Conservation (phyloP, 495 filamentous ascomycete species). For the Xylaria bambusicola region DNA sequence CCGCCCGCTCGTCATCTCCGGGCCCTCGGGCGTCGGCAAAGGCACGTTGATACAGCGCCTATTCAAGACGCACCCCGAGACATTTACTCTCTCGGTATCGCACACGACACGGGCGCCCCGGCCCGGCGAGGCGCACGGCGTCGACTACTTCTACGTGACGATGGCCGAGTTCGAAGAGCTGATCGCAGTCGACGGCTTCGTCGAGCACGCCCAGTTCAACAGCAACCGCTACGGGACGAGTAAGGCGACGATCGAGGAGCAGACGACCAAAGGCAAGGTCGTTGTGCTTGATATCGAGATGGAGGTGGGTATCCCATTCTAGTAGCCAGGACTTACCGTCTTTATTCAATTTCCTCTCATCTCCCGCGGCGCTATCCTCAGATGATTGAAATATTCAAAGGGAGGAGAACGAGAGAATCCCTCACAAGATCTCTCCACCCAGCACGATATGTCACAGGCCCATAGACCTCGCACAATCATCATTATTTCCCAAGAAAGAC, state of each 20-base stretch:
- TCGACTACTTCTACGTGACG: constrained; percentile 79
- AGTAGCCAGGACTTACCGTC: not conserved
- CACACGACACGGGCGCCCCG: constrained; percentile 84
- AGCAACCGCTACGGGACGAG: constrained; percentile 87
- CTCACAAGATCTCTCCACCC: too few species aligned
- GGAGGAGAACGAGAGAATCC: too few species aligned
- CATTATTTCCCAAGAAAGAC: not conserved
- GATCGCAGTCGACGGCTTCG: constrained; percentile 70
- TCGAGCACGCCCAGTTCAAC: constrained; percentile 88
- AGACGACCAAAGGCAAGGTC: constrained; percentile 65
- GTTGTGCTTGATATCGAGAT: constrained; percentile 91
- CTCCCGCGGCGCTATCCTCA: not conserved
- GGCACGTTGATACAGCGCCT: constrained; percentile 80
- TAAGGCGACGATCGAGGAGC: constrained; percentile 71
- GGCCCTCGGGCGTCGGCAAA: constrained; percentile 86
- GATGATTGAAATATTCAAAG: too few species aligned
- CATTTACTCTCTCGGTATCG: constrained; percentile 80
- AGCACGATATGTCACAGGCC: too few species aligned
- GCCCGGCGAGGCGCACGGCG: constrained; percentile 70
- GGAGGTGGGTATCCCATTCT: constrained; percentile 54
- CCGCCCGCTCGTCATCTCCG: constrained; percentile 82
- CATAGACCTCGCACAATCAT: too few species aligned
- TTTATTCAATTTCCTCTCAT: too few species aligned
- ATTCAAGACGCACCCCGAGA: constrained; percentile 61
- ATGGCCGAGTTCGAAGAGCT: constrained; percentile 70